phyloP scores from a whole-genome alignment of 495 filamentous ascomycete genomes.

The Talaromyces ruber region DNA sequence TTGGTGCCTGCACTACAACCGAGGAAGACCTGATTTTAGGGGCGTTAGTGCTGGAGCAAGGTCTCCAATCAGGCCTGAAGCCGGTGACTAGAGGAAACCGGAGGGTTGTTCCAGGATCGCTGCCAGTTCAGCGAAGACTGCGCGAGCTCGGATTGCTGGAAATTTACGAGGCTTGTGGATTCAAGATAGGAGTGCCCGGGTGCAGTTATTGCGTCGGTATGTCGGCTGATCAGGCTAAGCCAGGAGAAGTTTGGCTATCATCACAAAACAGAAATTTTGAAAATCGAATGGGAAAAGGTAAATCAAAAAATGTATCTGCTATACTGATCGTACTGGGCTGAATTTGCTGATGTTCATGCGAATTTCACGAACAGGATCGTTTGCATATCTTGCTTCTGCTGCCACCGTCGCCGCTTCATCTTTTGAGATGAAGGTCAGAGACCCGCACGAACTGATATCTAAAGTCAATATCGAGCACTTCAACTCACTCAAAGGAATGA shows the following conservation, averaged over 20 bases:
- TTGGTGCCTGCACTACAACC: slow-evolving; percentile 41
- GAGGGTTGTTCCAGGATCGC: slow-evolving; percentile 30
- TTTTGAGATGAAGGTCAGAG: slow-evolving; percentile 27
- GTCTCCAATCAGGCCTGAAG: slow-evolving; percentile 20
- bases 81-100: slow-evolving; percentile 22
- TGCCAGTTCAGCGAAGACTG: slow-evolving; percentile 27
- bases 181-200: slow-evolving; percentile 30
- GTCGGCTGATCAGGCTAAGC: slow-evolving; percentile 27
- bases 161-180: slow-evolving; percentile 32
- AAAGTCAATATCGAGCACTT: slow-evolving; percentile 17
- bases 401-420: slow-evolving; percentile 33
- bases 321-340: neutral
- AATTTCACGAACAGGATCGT: slow-evolving; percentile 19
- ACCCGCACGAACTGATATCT: slow-evolving; percentile 20
- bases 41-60: slow-evolving; percentile 28
- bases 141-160: slow-evolving; percentile 22
- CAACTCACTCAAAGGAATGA: slow-evolving; percentile 10
- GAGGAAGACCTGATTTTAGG: slow-evolving; percentile 38
- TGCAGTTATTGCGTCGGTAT: slow-evolving; percentile 42
- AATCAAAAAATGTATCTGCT: too few relatives aligned
- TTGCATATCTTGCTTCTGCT: slow-evolving; percentile 32
- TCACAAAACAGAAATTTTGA: slow-evolving; percentile 40
- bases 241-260: slow-evolving; percentile 36
- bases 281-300: slow-evolving; percentile 41
- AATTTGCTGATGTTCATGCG: neutral